These are phyloP conservation scores for Exophiala oligosperma DNA, from an alignment of 2,329 filamentous ascomycete genomes.

Conservation along the genomic window DNA sequence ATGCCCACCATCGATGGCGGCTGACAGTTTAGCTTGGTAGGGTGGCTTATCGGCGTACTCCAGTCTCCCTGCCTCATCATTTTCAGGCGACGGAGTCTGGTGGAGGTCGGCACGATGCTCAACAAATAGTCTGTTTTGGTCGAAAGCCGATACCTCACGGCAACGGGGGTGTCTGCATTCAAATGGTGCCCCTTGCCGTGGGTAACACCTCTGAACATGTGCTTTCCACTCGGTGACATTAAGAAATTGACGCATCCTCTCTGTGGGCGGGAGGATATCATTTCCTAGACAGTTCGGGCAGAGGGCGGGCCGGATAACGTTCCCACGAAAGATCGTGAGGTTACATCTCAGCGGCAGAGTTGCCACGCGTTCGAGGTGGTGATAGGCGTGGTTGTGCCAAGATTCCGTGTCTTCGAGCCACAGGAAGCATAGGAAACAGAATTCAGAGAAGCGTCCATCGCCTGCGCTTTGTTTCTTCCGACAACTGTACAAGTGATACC, in stretches of 20 bases:
- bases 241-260: not conserved
- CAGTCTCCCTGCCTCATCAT: too few relatives aligned
- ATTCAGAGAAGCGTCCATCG: not conserved
- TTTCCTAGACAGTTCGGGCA: slow-evolving; percentile 4
- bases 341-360: slow-evolving; percentile 1
- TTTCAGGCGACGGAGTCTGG: not conserved
- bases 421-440: slow-evolving; percentile 6
- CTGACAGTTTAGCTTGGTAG: too few relatives aligned
- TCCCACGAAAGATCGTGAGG: slow-evolving; percentile 4
- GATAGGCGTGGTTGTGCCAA: not conserved
- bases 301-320: slow-evolving; percentile 4
- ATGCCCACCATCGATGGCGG: too few relatives aligned
- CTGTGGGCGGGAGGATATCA: not conserved
- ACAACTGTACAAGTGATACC: not conserved
- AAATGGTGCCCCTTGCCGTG: not conserved
- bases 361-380: not conserved
- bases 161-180: not conserved
- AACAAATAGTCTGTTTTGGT: not conserved
- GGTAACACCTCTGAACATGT: not conserved
- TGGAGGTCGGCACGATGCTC: slow-evolving; percentile 6
- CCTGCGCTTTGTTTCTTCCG: not conserved
- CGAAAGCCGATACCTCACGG: not conserved
- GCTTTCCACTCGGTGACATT: slow-evolving; percentile 6
- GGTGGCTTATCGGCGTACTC: too few relatives aligned
- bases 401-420: not conserved